These are phyloP conservation scores for Lachnellula arida DNA, from an alignment of 2,329 filamentous ascomycete species.

Conservation along the genomic window DNA sequence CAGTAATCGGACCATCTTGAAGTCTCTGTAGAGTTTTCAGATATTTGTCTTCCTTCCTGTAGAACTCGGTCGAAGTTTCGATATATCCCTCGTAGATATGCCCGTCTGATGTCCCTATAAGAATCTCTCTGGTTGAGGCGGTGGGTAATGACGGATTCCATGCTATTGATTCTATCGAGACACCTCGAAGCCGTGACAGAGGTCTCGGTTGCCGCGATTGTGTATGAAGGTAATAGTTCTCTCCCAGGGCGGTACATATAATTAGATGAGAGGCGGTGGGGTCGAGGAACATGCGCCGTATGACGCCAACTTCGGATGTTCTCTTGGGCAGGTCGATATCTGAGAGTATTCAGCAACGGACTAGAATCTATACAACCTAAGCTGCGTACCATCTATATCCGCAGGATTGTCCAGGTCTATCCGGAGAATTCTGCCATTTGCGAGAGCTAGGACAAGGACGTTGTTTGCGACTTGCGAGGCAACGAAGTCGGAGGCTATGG, in stretches of 20 bases:
- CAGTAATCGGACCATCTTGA: conserved; percentile 76
- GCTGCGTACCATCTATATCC: conserved; percentile 76
- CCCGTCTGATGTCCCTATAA: conserved; percentile 87
- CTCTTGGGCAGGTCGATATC: conserved; percentile 97
- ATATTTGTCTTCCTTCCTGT: conserved; percentile 90
- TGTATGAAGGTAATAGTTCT: conserved; percentile 97
- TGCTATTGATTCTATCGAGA: conserved; percentile 81
- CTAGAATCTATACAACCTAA: not conserved
- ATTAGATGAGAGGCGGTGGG: conserved; percentile 93
- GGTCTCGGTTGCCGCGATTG: conserved; percentile 85
- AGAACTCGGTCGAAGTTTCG: conserved; percentile 91
- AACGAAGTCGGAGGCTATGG: conserved; percentile 90
- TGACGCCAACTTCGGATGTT: conserved; percentile 83
- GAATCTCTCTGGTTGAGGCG: conserved; percentile 88
- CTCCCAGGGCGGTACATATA: conserved; percentile 83
- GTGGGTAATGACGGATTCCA: conserved; percentile 95
- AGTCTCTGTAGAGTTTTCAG: conserved; percentile 78
- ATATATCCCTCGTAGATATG: conserved; percentile 94
- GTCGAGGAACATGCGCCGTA: conserved; percentile 94
- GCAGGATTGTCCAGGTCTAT: conserved; percentile 92
- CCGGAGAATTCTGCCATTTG: conserved; percentile 84
- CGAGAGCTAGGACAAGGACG: conserved; percentile 86
- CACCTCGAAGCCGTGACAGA: conserved; percentile 76
- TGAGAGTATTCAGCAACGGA: conserved; percentile 34
- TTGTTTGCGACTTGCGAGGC: conserved; percentile 97